These are phyloP conservation scores for Monosporascus sp. DNA, from an alignment of 2,329 filamentous ascomycete species.

Conservation along the genomic window DNA sequence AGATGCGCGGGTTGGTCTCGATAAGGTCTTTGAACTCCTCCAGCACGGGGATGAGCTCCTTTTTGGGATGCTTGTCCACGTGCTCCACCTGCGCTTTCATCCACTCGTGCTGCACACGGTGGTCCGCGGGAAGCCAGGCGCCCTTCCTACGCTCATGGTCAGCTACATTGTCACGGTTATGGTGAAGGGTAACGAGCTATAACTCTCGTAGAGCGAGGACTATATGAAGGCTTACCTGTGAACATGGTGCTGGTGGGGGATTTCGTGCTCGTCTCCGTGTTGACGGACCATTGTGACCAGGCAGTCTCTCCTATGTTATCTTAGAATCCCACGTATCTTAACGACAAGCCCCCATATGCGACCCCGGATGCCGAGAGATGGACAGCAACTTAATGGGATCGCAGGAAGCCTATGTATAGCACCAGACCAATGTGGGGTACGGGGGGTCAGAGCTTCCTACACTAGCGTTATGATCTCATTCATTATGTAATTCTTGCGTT, in stretches of 20 bases:
- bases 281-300: slow-evolving; percentile 41
- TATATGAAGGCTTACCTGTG: slow-evolving; percentile 34
- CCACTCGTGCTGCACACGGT: slow-evolving; percentile 58
- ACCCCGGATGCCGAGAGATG: too few relatives aligned
- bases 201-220: too few relatives aligned
- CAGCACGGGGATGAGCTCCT: slow-evolving; percentile 53
- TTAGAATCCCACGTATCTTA: too few relatives aligned
- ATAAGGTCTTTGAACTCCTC: slow-evolving; percentile 62
- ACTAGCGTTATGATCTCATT: slow-evolving; percentile 8
- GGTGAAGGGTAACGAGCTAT: not conserved
- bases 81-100: slow-evolving; percentile 51
- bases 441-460: not conserved
- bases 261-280: slow-evolving; percentile 45
- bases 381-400: too few relatives aligned
- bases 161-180: not conserved
- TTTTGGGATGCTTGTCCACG: slow-evolving; percentile 42
- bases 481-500: slow-evolving; percentile 17
- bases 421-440: slow-evolving; percentile 2
- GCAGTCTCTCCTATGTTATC: not conserved
- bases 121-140: slow-evolving; percentile 59
- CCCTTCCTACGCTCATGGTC: slow-evolving; percentile 29
- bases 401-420: not conserved
- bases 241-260: slow-evolving; percentile 42
- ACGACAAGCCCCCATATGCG: too few relatives aligned
- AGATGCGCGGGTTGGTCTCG: slow-evolving; percentile 56